A percentile compares a stretch with the other conserved stretches of the same genome.
These are phyloP conservation scores for Salvia rosmarinus DNA, from an alignment of 257 asterid species.

Conservation along the genomic window DNA sequence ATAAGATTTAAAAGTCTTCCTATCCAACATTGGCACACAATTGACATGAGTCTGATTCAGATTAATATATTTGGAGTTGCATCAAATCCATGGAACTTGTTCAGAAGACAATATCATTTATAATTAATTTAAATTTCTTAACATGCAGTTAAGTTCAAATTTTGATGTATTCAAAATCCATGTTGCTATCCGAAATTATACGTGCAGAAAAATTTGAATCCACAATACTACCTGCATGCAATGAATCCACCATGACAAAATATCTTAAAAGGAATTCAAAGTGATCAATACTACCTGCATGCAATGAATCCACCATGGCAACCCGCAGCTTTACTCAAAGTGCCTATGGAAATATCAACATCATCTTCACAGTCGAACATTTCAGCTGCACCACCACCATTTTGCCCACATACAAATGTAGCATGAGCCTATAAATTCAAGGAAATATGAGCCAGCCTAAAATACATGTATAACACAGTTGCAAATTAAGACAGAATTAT, in stretches of 20 bases:
- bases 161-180: neutral
- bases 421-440: conserved; percentile 76
- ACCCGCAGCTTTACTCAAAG: conserved; percentile 97
- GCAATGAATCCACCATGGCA: conserved; percentile 99
- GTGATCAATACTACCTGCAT: conserved; percentile 64
- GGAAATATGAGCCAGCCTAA: neutral
- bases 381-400: conserved; percentile 97
- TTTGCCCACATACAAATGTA: conserved; percentile 87
- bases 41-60: neutral
- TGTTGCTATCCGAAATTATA: neutral
- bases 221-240: neutral
- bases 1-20: neutral
- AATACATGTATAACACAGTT: neutral
- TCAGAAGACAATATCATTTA: neutral
- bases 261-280: neutral
- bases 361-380: conserved; percentile 73
- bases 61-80: neutral
- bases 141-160: neutral
- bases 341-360: conserved; percentile 90
- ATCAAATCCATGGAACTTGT: neutral
- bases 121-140: neutral
- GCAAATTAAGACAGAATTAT: neutral
- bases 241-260: neutral
- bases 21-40: neutral
- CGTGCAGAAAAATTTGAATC: neutral